Base-by-base conservation (phyloP, 345 rosid species). In the Corchorus capsularis region DNA sequence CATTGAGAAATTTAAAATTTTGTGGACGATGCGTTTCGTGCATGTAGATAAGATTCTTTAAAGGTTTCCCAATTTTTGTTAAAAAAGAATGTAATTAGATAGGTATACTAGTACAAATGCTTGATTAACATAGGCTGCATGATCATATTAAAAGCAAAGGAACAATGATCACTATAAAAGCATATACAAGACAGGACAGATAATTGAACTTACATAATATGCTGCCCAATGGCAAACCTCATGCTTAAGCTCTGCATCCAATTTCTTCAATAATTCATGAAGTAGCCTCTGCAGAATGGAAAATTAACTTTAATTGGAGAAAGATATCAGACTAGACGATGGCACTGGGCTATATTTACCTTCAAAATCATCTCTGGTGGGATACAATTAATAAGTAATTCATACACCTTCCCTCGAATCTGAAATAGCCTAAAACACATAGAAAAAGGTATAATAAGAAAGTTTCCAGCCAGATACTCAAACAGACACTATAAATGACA, bases 161-260 rank as follows among this genome's bases (percentile, higher is more conserved):
- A 65, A 73, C 56, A 19, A 65, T 6, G 19, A 60, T 6, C 53
- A 14, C 41, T 7, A 63, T 54, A 75, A 60, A 71, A 77, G 50
- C 27, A 3, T 70, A 55, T 54, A 27, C 13, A 49, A 5, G 62
- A 49, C 63, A 41, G 39, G 56, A 59, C 12, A 52, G 39, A 57
- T 52, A 7, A 37, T 27, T 69, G 43, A 72, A 74, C 97, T 86
- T 84, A 96, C 97, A 85, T 96, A 91, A 85, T 93, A 93, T 69
- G 98, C 97, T 34, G 98, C 99, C 98, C 98, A 96, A 74, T 91
- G 98, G 83, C 97, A 86, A 72, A 90, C 84, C 87, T 96, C 97
- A 76, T 91, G 98, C 89, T 96, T 96, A 59, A 93, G 84, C 74
- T 96, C 98, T 8, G 91, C 89, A 83, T 96, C 99, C 65, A 93